Base-by-base conservation (phyloP, 805 yeast species). In the Ogataea neopini region DNA sequence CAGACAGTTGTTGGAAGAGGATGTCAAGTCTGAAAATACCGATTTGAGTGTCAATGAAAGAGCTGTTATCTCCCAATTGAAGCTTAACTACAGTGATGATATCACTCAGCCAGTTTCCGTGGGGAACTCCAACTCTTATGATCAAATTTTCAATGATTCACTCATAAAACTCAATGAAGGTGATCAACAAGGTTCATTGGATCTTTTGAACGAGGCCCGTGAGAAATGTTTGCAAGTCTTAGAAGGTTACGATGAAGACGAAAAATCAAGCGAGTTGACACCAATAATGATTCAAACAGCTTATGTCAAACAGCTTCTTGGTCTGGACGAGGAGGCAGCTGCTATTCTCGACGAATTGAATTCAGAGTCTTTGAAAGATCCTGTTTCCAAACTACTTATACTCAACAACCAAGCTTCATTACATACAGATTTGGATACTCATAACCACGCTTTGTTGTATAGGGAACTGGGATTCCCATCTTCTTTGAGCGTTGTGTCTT, bases 1-100 rank as follows among this genome's bases (percentile, higher is more conserved):
- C 59, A 63, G 63, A 30, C 67, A 67, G 4, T 64, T 79, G 48
- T 59, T 72, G 3, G 43, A 62, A 7, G 46, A 47, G 11, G 38
- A 43, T 5, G 64, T 70, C 23, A 68, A 66, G 36, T 78, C 75
- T 45, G 84, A 76, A 54, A 57, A 56, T 18, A 57, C 71, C 30
- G 91, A 84, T 62, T 60, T 83, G 46, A 58, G 71, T 23, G 83
- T 83, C 37, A 86, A 86, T 60, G 86, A 84, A 63, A 73, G 84
- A 49, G 89, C 91, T 2, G 74, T 81, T n/a, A 65, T 79, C 19
- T 79, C 87, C 9, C 86, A 80, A 59, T 39, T 61, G 41, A 60
- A 60, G 29, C 38, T 40, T 15, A 44, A 48, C 20, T 53, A 40
- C 23, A 44, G 28, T 10, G 19, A 42, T 17, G 43, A 42, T 1